phyloP scores from a whole-genome alignment of 306 rosid genomes.

The Oxytropis ochrocephala region DNA sequence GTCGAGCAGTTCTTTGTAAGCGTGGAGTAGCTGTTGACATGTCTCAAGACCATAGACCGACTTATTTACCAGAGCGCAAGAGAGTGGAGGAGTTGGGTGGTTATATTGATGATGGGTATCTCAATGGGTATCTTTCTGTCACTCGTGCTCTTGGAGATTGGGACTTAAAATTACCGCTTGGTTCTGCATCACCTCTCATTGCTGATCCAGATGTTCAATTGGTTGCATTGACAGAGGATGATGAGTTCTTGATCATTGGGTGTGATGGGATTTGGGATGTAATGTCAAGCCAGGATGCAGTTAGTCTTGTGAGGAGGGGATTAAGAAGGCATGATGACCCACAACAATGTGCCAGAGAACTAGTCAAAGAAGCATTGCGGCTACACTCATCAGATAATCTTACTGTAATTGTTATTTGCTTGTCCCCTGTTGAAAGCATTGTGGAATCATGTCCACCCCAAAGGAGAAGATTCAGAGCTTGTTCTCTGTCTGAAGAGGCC shows the following conservation, averaged over 20 bases:
- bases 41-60: conserved; percentile 75
- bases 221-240: conserved; percentile 51
- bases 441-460: conserved; percentile 39
- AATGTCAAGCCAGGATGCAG: conserved; percentile 71
- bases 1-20: conserved; percentile 80
- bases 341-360: conserved; percentile 58
- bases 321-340: conserved; percentile 79
- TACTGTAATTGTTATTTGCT: conserved; percentile 31
- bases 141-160: conserved; percentile 88
- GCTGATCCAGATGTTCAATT: conserved; percentile 73
- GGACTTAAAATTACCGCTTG: conserved; percentile 54
- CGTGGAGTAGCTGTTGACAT: conserved; percentile 63
- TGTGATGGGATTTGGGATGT: conserved; percentile 96
- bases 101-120: conserved; percentile 45
- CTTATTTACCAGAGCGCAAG: conserved; percentile 50
- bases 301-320: conserved; percentile 65
- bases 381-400: conserved; percentile 44
- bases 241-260: conserved; percentile 72
- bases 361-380: conserved; percentile 69
- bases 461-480: conserved; percentile 46
- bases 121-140: conserved; percentile 58
- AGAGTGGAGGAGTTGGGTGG: conserved; percentile 71
- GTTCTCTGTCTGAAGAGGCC: conserved; percentile 53
- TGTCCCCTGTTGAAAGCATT: conserved; percentile 24
- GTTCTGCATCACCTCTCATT: conserved; percentile 65